These are phyloP conservation scores for Solanum dulcamara DNA, from an alignment of 257 asterid species.

Conservation along the genomic window DNA sequence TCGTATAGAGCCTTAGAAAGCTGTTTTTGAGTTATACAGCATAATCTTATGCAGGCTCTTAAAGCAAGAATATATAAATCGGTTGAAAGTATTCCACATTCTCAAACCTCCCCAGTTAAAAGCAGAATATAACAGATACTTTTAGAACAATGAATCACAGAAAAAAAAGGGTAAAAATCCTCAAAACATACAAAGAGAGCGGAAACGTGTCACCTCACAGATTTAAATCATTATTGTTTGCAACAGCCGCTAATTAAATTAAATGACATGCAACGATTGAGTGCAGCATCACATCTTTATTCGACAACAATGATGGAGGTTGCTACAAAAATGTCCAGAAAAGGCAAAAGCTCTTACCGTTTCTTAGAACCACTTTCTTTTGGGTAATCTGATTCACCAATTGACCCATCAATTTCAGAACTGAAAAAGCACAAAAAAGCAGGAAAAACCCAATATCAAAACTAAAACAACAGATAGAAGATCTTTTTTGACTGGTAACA, in stretches of 20 bases:
- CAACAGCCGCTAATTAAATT: not conserved
- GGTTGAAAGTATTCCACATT: not conserved
- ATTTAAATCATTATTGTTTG: not conserved
- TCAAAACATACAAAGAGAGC: not conserved
- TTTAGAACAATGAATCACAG: not conserved
- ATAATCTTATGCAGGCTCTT: not conserved
- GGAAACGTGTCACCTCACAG: not conserved
- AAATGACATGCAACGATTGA: not conserved
- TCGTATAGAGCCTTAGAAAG: not conserved
- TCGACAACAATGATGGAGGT: not conserved
- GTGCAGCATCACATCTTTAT: not conserved
- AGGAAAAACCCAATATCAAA: not conserved
- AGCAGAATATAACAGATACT: not conserved
- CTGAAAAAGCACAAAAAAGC: conserved; percentile 16
- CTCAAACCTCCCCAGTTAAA: not conserved
- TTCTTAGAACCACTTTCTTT: conserved; percentile 58
- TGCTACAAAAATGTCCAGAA: not conserved
- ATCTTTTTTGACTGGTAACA: not conserved
- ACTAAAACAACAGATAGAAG: not conserved
- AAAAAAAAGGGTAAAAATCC: not conserved
- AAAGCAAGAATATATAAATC: not conserved
- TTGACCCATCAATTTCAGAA: conserved; percentile 54
- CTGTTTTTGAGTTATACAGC: not conserved
- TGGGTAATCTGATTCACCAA: conserved; percentile 47
- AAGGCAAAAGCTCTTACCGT: conserved; percentile 32